phyloP scores from a whole-genome alignment of 805 yeast genomes.

The Starmerella stellata region DNA sequence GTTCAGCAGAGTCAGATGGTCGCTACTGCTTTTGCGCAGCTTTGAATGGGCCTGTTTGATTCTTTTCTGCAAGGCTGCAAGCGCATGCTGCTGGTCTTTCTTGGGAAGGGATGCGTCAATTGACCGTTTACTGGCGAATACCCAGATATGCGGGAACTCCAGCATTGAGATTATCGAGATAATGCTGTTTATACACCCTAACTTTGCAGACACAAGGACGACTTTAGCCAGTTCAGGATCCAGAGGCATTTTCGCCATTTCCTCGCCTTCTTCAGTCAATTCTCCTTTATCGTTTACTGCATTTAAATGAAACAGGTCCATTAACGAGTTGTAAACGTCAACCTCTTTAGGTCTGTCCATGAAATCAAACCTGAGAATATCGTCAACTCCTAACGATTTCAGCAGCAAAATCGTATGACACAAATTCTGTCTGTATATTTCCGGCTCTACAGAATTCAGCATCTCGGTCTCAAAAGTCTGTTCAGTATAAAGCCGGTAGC shows the following conservation, averaged over 20 bases:
- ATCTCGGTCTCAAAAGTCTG: constrained; percentile 63
- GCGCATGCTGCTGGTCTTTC: background rate
- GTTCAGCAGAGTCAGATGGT: constrained; percentile 67
- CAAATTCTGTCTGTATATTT: constrained; percentile 70
- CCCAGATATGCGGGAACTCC: constrained; percentile 53
- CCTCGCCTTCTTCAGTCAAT: constrained; percentile 57
- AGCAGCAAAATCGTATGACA: constrained; percentile 58
- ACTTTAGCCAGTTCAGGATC: constrained; percentile 79
- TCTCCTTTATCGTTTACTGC: constrained; percentile 72
- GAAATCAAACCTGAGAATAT: constrained; percentile 66
- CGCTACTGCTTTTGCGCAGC: constrained; percentile 58
- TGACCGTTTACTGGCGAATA: constrained; percentile 47
- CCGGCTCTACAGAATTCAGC: constrained; percentile 69
- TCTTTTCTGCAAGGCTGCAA: constrained; percentile 15
- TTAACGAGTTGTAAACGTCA: constrained; percentile 56
- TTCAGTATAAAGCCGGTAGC: constrained; percentile 76
- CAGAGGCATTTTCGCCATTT: constrained; percentile 83
- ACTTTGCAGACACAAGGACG: constrained; percentile 41
- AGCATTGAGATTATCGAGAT: constrained; percentile 67
- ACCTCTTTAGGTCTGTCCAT: constrained; percentile 75
- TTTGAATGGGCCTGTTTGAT: constrained; percentile 37
- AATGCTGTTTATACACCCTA: constrained; percentile 48
- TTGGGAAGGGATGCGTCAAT: constrained; percentile 20
- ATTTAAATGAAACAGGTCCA: constrained; percentile 67
- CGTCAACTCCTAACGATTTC: constrained; percentile 69